Conservation (phyloP, 139 green algal species). For the Chlamydomonas eustigma region DNA sequence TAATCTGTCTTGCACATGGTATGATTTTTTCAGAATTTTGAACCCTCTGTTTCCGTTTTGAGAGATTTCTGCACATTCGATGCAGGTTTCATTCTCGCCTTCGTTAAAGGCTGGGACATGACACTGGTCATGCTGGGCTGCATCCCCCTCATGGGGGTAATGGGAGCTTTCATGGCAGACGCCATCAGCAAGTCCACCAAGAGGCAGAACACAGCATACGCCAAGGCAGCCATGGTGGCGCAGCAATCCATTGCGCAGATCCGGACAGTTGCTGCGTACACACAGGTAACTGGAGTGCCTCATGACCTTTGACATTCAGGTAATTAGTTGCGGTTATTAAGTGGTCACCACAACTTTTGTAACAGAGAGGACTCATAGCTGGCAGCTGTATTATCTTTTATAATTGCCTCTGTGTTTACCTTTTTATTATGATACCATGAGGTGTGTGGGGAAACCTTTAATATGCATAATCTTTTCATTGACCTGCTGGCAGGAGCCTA, state of each 20-base stretch:
- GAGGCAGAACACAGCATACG: not conserved
- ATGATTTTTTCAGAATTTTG: too few relatives aligned
- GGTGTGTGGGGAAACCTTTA: too few relatives aligned
- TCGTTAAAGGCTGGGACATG: constrained; percentile 47
- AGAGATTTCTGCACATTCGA: constrained; percentile 55
- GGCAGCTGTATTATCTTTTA: constrained; percentile 48
- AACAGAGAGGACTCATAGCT: constrained; percentile 33
- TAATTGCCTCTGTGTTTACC: too few relatives aligned
- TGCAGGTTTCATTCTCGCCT: not conserved
- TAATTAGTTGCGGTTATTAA: too few relatives aligned
- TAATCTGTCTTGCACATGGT: too few relatives aligned
- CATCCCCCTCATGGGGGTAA: constrained; percentile 55
- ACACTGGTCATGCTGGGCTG: constrained; percentile 74
- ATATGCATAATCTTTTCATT: too few relatives aligned
- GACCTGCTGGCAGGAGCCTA: constrained; percentile 31
- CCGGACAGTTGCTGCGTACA: constrained; percentile 12
- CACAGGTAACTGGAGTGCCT: constrained; percentile 63
- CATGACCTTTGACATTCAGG: too few relatives aligned
- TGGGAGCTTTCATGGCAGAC: constrained; percentile 45
- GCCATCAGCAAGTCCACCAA: not conserved
- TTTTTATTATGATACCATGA: too few relatives aligned
- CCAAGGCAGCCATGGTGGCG: constrained; percentile 51
- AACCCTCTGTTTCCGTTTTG: too few relatives aligned
- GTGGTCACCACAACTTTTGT: too few relatives aligned
- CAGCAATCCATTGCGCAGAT: constrained; percentile 54